phyloP scores from a whole-genome alignment of 495 filamentous ascomycete genomes.

The Cercophora scortea region DNA sequence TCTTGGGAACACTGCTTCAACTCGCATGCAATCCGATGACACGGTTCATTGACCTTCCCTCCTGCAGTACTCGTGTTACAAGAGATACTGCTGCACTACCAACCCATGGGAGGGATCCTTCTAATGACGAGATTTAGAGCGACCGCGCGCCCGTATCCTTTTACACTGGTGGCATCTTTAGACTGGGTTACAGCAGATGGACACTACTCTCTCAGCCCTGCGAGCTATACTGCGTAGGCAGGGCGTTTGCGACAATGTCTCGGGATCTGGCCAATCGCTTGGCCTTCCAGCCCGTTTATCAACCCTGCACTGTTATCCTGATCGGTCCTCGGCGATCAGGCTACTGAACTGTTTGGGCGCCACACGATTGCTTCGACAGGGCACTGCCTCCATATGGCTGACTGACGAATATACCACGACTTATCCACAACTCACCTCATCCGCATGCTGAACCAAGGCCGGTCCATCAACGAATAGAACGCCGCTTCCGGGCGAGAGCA shows the following conservation, averaged over 20 bases:
- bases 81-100: too few species aligned
- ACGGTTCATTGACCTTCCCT: too few species aligned
- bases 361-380: background rate
- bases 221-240: background rate
- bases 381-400: constrained; percentile 7
- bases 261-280: constrained; percentile 19
- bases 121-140: too few species aligned
- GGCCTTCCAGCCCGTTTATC: constrained; percentile 1
- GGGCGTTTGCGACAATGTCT: constrained; percentile 9
- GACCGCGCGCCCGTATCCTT: too few species aligned
- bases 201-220: background rate
- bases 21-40: too few species aligned
- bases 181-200: too few species aligned
- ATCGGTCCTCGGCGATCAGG: background rate
- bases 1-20: too few species aligned
- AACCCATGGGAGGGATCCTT: too few species aligned
- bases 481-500: background rate
- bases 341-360: background rate
- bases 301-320: background rate
- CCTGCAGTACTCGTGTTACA: too few species aligned
- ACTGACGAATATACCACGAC: background rate
- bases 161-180: too few species aligned
- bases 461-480: background rate
- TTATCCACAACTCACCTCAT: constrained; percentile 1
- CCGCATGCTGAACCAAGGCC: background rate